Percentiles rank a stretch among this genome's conserved stretches.
Evolutionary conservation across 495 filamentous ascomycete species (phyloP).

Genomic region (Hypoxylon fragiforme): DNA sequence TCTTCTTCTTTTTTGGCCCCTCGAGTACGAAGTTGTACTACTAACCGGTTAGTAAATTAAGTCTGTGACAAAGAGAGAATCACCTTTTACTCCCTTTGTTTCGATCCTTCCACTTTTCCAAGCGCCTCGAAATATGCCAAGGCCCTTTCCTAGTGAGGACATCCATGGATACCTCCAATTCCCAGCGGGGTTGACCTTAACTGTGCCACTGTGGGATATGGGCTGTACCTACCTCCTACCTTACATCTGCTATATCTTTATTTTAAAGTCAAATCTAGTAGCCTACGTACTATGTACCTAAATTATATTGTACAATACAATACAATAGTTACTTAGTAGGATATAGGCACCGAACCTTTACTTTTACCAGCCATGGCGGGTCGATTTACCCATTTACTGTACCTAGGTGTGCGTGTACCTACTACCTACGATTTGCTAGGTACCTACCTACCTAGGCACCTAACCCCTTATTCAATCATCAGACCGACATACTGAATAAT

Average conservation of each 20-base stretch:
- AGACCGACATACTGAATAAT: background rate
- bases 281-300: background rate
- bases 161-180: background rate
- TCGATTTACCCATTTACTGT: too few species aligned
- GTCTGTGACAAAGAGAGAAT: constrained; percentile 8
- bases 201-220: background rate
- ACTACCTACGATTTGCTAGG: too few species aligned
- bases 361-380: too few species aligned
- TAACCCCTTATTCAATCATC: too few species aligned
- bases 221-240: too few species aligned
- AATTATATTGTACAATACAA: too few species aligned
- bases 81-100: constrained; percentile 19
- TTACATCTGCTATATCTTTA: too few species aligned
- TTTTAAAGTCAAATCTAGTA: too few species aligned
- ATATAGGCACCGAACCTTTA: too few species aligned
- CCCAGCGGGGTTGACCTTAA: constrained; percentile 11
- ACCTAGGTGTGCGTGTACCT: too few species aligned
- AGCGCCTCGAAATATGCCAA: constrained; percentile 6
- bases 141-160: constrained; percentile 23
- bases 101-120: constrained; percentile 16
- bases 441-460: background rate
- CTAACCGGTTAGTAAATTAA: too few species aligned
- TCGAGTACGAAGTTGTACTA: background rate
- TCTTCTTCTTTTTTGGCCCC: constrained; percentile 1
- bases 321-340: too few species aligned